These are phyloP conservation scores for Phytophthora pisi DNA, from an alignment of 352 stramenopile genomes.

Conservation along the genomic window DNA sequence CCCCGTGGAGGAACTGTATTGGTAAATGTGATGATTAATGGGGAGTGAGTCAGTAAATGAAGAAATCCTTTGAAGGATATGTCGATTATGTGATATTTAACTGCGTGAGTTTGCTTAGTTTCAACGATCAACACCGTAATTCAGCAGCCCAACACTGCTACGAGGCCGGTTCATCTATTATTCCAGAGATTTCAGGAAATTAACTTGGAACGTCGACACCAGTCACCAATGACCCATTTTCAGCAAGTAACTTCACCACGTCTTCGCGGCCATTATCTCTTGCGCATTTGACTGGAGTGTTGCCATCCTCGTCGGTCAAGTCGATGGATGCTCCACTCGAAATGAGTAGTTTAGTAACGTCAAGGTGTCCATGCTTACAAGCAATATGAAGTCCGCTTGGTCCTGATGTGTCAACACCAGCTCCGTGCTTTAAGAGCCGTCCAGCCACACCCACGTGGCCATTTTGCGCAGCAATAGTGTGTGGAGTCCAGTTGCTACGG, in stretches of 20 bases:
- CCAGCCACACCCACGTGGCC: background rate
- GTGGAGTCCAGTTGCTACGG: background rate
- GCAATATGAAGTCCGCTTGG: background rate
- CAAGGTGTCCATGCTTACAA: background rate
- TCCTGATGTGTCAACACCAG: background rate
- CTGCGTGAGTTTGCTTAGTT: background rate
- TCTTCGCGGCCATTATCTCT: background rate
- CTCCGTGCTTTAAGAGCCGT: background rate
- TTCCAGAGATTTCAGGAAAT: no score
- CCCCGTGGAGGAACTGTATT: conserved; percentile 57
- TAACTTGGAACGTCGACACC: background rate
- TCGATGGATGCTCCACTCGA: background rate
- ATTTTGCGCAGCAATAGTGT: background rate
- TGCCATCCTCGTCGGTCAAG: background rate
- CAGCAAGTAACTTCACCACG: background rate
- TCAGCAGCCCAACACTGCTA: no score
- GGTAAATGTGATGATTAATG: conserved; percentile 13
- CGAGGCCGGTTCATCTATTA: no score
- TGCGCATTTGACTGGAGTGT: background rate
- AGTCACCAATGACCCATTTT: background rate
- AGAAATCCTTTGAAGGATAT: background rate
- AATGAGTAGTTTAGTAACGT: background rate
- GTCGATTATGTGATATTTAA: background rate
- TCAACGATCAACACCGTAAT: no score
- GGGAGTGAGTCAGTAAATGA: background rate